Percentiles rank a stretch among this genome's conserved stretches.
Evolutionary conservation across 192 early-diverging fungal genomes (phyloP).

Genomic region (Entomortierella beljakovae): DNA sequence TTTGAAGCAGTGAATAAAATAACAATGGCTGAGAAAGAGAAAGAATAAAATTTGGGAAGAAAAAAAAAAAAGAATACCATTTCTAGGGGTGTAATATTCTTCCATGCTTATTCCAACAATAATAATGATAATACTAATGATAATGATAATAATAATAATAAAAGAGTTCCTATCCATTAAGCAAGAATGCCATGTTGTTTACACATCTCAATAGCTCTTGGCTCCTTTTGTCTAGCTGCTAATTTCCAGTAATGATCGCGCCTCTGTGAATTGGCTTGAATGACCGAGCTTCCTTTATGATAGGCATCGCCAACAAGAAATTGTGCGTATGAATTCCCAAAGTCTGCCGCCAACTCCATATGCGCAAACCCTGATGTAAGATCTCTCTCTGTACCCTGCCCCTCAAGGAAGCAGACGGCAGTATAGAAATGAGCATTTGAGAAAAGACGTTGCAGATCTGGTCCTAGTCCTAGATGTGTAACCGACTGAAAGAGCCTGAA

Average conservation of each 20-base stretch:
- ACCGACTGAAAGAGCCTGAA: slow-evolving; percentile 34
- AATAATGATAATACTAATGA: too few relatives aligned
- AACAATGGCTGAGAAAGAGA: too few relatives aligned
- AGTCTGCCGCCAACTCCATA: slow-evolving; percentile 49
- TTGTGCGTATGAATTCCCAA: slow-evolving; percentile 43
- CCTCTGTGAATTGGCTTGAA: slow-evolving; percentile 31
- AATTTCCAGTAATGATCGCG: slow-evolving; percentile 50
- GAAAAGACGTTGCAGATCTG: slow-evolving; percentile 6
- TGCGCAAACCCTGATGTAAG: slow-evolving; percentile 30
- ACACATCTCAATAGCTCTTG: slow-evolving; percentile 29
- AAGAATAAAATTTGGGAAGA: too few relatives aligned
- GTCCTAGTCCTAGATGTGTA: slow-evolving; percentile 23
- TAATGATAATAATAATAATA: too few relatives aligned
- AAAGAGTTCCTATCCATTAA: too few relatives aligned
- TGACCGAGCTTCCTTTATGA: slow-evolving; percentile 36
- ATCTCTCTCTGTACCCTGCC: slow-evolving; percentile 31
- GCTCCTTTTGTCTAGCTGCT: slow-evolving; percentile 38
- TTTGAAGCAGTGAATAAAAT: too few relatives aligned
- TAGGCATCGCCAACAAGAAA: slow-evolving; percentile 51
- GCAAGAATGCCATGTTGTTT: slow-evolving; percentile 25
- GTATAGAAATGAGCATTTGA: slow-evolving; percentile 48
- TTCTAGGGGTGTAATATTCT: too few relatives aligned
- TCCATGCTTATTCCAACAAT: too few relatives aligned
- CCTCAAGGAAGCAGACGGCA: slow-evolving; percentile 42
- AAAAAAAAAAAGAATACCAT: too few relatives aligned